Percentiles rank a stretch among this genome's conserved stretches.
These are phyloP conservation scores for Sphaerulina musiva DNA, from an alignment of 2,329 filamentous ascomycete species.

Conservation along the genomic window DNA sequence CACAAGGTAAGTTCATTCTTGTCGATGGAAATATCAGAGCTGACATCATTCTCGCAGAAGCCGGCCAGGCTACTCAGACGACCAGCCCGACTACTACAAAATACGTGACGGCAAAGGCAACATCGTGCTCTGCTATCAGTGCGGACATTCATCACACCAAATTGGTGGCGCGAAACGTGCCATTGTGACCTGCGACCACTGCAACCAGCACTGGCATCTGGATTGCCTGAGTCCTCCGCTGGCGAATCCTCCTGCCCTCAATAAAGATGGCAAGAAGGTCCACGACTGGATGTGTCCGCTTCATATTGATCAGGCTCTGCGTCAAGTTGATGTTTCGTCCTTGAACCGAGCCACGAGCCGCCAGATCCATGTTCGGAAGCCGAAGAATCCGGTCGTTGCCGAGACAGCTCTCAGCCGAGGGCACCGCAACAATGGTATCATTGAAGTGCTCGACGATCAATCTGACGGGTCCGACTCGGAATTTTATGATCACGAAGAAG, in stretches of 20 bases:
- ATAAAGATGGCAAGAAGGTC: conserved; percentile 49
- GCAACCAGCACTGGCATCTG: conserved; percentile 77
- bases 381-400: conserved; percentile 44
- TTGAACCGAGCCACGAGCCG: conserved; percentile 25
- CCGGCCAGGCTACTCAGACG: conserved; percentile 42
- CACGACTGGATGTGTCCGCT: conserved; percentile 81
- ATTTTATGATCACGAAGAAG: conserved; percentile 37
- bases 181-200: conserved; percentile 82
- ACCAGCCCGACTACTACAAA: conserved; percentile 30
- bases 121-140: conserved; percentile 69
- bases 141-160: conserved; percentile 54
- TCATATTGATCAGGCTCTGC: conserved; percentile 71
- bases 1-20: conserved; percentile 49
- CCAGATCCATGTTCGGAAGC: conserved; percentile 44
- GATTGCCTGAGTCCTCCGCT: conserved; percentile 85
- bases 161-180: conserved; percentile 51
- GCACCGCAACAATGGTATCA: conserved; percentile 47
- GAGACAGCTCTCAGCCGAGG: conserved; percentile 54
- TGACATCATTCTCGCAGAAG: conserved; percentile 17
- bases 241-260: conserved; percentile 63
- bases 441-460: conserved; percentile 41
- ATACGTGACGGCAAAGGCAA: conserved; percentile 63
- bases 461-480: conserved; percentile 41
- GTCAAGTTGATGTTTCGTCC: conserved; percentile 44
- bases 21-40: not conserved